These are phyloP conservation scores for Wickerhamiella domercqiae DNA, from an alignment of 805 yeast species.

Conservation along the genomic window DNA sequence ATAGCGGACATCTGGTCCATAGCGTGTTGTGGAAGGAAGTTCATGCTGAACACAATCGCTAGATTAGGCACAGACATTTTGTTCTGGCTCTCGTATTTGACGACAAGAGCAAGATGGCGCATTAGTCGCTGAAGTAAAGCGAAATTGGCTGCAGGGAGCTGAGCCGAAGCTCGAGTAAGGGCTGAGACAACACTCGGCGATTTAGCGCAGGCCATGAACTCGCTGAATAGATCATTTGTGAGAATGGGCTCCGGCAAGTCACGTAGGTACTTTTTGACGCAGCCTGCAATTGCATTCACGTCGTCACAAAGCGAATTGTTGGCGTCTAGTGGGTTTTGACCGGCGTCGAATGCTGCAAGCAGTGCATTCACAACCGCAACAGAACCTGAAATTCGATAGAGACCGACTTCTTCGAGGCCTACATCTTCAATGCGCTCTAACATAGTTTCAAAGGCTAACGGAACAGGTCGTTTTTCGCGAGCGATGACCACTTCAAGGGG, in stretches of 20 bases:
- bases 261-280: conserved; percentile 68
- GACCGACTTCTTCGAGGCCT: conserved; percentile 81
- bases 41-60: conserved; percentile 75
- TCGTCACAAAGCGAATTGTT: conserved; percentile 54
- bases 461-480: conserved; percentile 48
- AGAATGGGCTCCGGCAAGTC: conserved; percentile 78
- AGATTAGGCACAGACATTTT: conserved; percentile 80
- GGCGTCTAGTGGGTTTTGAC: conserved; percentile 24
- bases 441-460: conserved; percentile 49
- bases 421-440: conserved; percentile 67
- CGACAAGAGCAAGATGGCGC: conserved; percentile 54
- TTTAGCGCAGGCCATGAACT: conserved; percentile 29
- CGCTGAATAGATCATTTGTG: conserved; percentile 47
- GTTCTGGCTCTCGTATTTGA: conserved; percentile 49
- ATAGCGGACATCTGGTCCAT: conserved; percentile 38
- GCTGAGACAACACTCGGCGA: conserved; percentile 12
- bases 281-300: conserved; percentile 74
- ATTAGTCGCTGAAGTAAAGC: conserved; percentile 51
- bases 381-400: conserved; percentile 63
- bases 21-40: conserved; percentile 33
- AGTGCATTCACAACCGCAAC: conserved; percentile 40
- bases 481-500: conserved; percentile 65
- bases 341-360: conserved; percentile 40
- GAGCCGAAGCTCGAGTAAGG: conserved; percentile 23
- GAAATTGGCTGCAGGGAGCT: conserved; percentile 52